Percentiles rank a stretch among this genome's conserved stretches.
Evolutionary conservation across 306 rosid species (phyloP).

Genomic region (Geum urbanum): DNA sequence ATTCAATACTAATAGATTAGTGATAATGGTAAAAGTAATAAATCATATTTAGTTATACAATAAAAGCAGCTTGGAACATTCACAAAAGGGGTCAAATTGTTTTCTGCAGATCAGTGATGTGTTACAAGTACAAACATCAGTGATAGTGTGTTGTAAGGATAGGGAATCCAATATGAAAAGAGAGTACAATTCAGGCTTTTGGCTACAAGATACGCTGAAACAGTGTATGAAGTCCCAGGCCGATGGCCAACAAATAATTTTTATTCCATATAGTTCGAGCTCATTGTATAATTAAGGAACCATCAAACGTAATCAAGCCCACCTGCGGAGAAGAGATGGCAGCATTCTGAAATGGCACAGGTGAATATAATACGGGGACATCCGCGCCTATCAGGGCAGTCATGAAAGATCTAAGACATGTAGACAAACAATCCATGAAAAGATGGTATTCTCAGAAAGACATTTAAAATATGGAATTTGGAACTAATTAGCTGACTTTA

Average conservation of each 20-base stretch:
- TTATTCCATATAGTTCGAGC: not conserved
- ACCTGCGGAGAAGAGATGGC: slow-evolving; percentile 83
- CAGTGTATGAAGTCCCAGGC: not conserved
- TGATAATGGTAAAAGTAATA: not conserved
- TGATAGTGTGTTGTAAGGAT: not conserved
- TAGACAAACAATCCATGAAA: slow-evolving; percentile 19
- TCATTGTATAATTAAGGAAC: not conserved
- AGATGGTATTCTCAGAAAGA: slow-evolving; percentile 13
- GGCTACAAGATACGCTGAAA: not conserved
- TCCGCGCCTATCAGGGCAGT: slow-evolving; percentile 66
- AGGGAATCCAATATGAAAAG: not conserved
- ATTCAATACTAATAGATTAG: not conserved
- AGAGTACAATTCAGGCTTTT: not conserved
- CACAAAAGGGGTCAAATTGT: not conserved
- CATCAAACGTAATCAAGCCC: slow-evolving; percentile 10
- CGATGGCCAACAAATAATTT: not conserved
- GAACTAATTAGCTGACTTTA: slow-evolving; percentile 15
- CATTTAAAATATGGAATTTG: slow-evolving; percentile 13
- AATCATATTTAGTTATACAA: too few species aligned
- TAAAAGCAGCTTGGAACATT: slow-evolving; percentile 10
- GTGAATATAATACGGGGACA: slow-evolving; percentile 77
- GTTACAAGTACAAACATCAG: not conserved
- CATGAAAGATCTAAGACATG: slow-evolving; percentile 57
- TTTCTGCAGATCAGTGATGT: not conserved
- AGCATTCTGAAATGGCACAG: slow-evolving; percentile 80